Base-by-base conservation (phyloP, 768 basidiomycete species). In the Macrolepiota dolichaula region DNA sequence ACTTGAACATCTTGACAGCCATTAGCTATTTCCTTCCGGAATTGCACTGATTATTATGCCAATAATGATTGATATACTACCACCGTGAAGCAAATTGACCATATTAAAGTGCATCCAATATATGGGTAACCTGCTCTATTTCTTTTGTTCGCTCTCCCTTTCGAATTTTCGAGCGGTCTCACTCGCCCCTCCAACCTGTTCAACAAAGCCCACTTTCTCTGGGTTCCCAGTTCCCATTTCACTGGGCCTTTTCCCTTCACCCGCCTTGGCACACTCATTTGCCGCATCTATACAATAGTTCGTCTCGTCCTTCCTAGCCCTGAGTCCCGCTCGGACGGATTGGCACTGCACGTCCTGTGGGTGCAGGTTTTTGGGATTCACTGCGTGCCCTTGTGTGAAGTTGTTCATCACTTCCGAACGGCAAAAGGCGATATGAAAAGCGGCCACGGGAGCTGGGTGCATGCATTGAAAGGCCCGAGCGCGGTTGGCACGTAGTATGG, bases 171-270 rank as follows among this genome's bases (percentile, higher is more conserved):
- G 37, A 2, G 68, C 68, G 32, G 24, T 68, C 2, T 52, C 67
- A 49, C 62, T 60, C 4, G 66, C 62, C 46, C 69, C 67, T 1
- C 69, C 68, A 49, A 68, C 68, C 49, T 70, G 69, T 38, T 70
- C 68, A 13, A 65, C 65, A 57, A 70, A 66, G 3, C 69, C 69
- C 38, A 70, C 50, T 3, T 63, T 63, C 36, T 70, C 69, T 1
- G 64, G 65, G 55, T 70, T 70, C 11, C 69, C 69, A 24, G 37
- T 61, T 19, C 66, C 66, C 3, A 49, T 58, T 22, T 63, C 35
- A 3, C 37, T 17, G 4, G 63, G 62, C 38, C 49, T 64, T 35
- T 56, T 61, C 55, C 56, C 55, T 27, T 63, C 57, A 32, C 54
- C 53, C 11, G 57, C 19, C 17, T 52, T 57, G 6, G 42, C 11